A percentile compares a stretch with the other conserved stretches of the same genome.
Evolutionary conservation across 441 rosid species (phyloP).

Genomic region (Iberis amara): DNA sequence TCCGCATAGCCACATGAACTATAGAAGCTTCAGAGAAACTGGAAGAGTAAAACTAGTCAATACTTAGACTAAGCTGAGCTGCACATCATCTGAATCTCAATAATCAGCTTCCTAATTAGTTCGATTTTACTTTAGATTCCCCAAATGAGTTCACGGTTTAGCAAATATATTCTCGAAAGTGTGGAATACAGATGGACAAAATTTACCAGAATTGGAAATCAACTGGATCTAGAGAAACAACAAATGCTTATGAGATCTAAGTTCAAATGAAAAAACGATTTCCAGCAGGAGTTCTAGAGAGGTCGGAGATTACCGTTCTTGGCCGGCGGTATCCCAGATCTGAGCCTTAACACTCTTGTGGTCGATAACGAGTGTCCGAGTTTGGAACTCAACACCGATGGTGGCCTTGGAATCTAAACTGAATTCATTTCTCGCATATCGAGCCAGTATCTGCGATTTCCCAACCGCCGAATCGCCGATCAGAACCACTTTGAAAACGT

Average conservation of each 20-base stretch:
- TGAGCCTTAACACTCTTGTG: constrained; percentile 65
- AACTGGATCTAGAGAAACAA: too few relatives aligned
- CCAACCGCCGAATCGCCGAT: constrained; percentile 76
- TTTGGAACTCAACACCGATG: constrained; percentile 66
- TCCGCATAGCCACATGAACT: not conserved
- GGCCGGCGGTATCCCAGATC: constrained; percentile 85
- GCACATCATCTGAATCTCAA: too few relatives aligned
- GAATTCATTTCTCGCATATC: constrained; percentile 60
- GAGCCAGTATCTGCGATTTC: constrained; percentile 60
- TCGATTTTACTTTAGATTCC: too few relatives aligned
- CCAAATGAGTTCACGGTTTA: too few relatives aligned
- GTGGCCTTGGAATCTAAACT: constrained; percentile 66
- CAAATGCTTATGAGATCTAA: not conserved
- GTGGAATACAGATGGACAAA: too few relatives aligned
- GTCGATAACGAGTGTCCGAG: constrained; percentile 47
- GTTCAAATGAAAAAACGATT: not conserved
- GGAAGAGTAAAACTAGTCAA: too few relatives aligned
- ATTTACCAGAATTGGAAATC: too few relatives aligned
- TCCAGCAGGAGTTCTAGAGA: not conserved
- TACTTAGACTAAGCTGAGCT: too few relatives aligned
- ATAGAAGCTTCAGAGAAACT: too few relatives aligned
- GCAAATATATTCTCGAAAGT: too few relatives aligned
- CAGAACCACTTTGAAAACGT: constrained; percentile 75
- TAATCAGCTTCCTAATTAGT: too few relatives aligned
- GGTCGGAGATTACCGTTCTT: constrained; percentile 50